Percentiles rank a stretch among this genome's conserved stretches.
phyloP scores from a whole-genome alignment of 78 protist species.

The Cavenderia fasciculata region DNA sequence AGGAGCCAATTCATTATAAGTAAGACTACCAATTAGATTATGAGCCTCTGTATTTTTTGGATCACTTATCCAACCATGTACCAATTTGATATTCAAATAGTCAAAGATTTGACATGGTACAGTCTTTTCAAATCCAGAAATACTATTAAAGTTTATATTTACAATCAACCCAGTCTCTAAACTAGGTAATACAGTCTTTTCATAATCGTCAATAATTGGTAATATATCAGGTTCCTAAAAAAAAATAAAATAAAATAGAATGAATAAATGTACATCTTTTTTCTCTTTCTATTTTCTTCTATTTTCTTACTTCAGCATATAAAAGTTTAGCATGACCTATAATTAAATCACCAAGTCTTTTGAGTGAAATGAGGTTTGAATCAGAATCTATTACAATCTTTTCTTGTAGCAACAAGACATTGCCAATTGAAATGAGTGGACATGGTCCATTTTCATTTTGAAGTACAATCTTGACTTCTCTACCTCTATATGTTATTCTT shows the following conservation, averaged over 20 bases:
- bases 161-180: slow-evolving; percentile 70
- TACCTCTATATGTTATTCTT: slow-evolving; percentile 16
- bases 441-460: slow-evolving; percentile 79
- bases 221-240: slow-evolving; percentile 41
- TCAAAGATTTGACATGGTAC: slow-evolving; percentile 67
- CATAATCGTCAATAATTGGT: slow-evolving; percentile 51
- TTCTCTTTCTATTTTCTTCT: neutral
- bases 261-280: too few relatives aligned
- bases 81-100: slow-evolving; percentile 41
- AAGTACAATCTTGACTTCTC: slow-evolving; percentile 22
- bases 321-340: slow-evolving; percentile 48
- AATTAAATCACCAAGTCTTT: slow-evolving; percentile 64
- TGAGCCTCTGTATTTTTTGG: slow-evolving; percentile 24
- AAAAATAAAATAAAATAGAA: neutral
- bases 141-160: slow-evolving; percentile 43
- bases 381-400: slow-evolving; percentile 20
- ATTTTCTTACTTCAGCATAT: slow-evolving; percentile 37
- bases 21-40: neutral
- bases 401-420: slow-evolving; percentile 48
- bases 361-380: neutral
- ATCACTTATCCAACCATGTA: slow-evolving; percentile 65
- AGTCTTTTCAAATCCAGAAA: slow-evolving; percentile 60
- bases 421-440: slow-evolving; percentile 68
- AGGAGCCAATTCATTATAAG: slow-evolving; percentile 46
- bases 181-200: slow-evolving; percentile 58